Evolutionary conservation across 2,329 filamentous ascomycete genomes (phyloP), one percentile per base, ranked within the genome.

Genomic region (Sporothrix luriei): DNA sequence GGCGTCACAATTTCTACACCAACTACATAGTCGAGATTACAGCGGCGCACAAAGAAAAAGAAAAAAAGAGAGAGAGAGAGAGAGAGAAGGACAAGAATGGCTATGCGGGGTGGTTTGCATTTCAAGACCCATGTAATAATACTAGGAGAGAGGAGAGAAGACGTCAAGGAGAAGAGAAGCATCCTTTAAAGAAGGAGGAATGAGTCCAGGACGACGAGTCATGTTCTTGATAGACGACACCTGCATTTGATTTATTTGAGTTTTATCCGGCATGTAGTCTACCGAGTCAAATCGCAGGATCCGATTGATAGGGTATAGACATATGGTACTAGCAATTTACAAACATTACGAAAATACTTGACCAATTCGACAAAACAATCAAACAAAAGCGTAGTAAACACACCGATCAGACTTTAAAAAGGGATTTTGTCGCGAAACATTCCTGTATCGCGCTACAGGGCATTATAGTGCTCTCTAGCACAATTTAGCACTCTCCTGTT

Each of bases 361-460:
- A 5, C 46, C n/a, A 16, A 46, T 16, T 2, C 6, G 9, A 26
- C 2, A 62, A 11, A 4, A 14, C 4, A 46, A 21, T 26, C 19
- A 62, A 62, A 61, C 40, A n/a, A 61, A 43, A 43, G n/a, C 9
- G 16, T 16, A 49, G 19, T 49, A 62, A 46, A 46, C 19, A 43
- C 4, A 43, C 14, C 10, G 21, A 21, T 62, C 21, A 7, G 3
- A 24, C n/a, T 29, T 9, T 26, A 55, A 61, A 43, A 61, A 13
- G n/a, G 6, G 33, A 62, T 10, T 33, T 33, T 46, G 33, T 62
- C 38, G 40, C 21, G 38, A 46, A 26, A 7, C 10, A 14, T 33
- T 33, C 33, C 33, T 4, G 9, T 6, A 33, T 33, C 33, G 6
- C 9, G 33, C 5, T 33, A 33, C 33, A 33, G 33, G 6, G 33